phyloP scores from a whole-genome alignment of 805 yeast species.

The Yarrowia deformans region DNA sequence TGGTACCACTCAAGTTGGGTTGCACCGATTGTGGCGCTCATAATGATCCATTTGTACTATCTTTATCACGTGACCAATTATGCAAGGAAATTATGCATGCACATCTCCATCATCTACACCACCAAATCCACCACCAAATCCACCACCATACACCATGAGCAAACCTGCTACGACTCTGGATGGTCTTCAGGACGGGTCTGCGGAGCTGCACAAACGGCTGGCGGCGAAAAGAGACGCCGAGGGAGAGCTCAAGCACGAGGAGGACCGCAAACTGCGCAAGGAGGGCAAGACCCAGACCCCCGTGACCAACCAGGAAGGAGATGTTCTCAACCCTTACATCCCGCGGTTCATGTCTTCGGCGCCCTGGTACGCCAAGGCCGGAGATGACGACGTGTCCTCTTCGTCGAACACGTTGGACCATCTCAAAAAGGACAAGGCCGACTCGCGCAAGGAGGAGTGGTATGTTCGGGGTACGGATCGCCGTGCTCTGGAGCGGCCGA shows the following conservation, averaged over 20 bases:
- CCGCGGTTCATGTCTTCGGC: slow-evolving; percentile 49
- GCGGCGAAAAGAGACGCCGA: slow-evolving; percentile 22
- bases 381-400: slow-evolving; percentile 41
- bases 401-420: slow-evolving; percentile 45
- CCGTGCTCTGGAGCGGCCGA: slow-evolving; percentile 40
- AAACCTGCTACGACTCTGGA: slow-evolving; percentile 33
- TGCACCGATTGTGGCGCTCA: too few species aligned
- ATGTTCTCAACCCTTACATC: slow-evolving; percentile 51
- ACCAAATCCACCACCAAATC: neutral
- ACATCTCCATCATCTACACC: neutral
- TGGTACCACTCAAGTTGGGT: too few species aligned
- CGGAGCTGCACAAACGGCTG: slow-evolving; percentile 29
- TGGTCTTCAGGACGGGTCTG: slow-evolving; percentile 34
- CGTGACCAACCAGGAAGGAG: slow-evolving; percentile 34
- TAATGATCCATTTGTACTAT: too few species aligned
- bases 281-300: slow-evolving; percentile 14
- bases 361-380: slow-evolving; percentile 49
- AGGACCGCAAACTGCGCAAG: slow-evolving; percentile 26
- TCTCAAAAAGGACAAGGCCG: slow-evolving; percentile 44
- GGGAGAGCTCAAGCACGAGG: slow-evolving; percentile 34
- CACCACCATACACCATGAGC: slow-evolving; percentile 14
- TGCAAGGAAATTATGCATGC: neutral
- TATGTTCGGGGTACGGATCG: slow-evolving; percentile 48
- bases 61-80: too few species aligned
- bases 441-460: slow-evolving; percentile 46